These are phyloP conservation scores for Lipomyces starkeyi DNA, from an alignment of 805 yeast species.

Conservation along the genomic window DNA sequence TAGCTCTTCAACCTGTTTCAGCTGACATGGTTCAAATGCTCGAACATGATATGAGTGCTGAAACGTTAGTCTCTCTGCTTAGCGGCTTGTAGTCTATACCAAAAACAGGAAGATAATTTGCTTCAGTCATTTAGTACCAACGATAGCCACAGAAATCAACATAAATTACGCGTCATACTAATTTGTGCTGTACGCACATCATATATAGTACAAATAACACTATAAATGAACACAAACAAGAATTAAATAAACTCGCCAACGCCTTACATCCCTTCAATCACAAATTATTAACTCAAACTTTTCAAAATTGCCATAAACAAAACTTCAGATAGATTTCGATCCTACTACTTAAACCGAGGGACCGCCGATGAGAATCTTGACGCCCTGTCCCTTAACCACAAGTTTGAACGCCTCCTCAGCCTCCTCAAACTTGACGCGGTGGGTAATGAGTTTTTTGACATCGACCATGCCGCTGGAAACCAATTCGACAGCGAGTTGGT, in stretches of 20 bases:
- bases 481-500: conserved; percentile 70
- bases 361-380: conserved; percentile 83
- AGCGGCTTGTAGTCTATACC: no score
- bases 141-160: background rate
- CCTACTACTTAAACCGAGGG: conserved; percentile 50
- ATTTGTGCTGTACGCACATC: background rate
- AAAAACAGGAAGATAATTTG: no score
- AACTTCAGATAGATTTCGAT: background rate
- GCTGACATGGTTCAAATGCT: no score
- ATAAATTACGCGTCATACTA: background rate
- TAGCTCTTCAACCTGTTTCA: no score
- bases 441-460: conserved; percentile 73
- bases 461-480: conserved; percentile 66
- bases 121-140: background rate
- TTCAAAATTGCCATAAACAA: background rate
- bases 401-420: conserved; percentile 78
- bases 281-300: background rate
- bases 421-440: conserved; percentile 71
- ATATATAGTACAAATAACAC: background rate
- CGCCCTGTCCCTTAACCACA: conserved; percentile 69
- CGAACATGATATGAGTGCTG: no score
- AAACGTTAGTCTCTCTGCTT: no score
- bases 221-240: background rate
- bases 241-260: background rate
- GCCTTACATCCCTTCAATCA: conserved; percentile 5